Evolutionary conservation across 441 rosid genomes (phyloP).

Genomic region (Pelargonium australe): DNA sequence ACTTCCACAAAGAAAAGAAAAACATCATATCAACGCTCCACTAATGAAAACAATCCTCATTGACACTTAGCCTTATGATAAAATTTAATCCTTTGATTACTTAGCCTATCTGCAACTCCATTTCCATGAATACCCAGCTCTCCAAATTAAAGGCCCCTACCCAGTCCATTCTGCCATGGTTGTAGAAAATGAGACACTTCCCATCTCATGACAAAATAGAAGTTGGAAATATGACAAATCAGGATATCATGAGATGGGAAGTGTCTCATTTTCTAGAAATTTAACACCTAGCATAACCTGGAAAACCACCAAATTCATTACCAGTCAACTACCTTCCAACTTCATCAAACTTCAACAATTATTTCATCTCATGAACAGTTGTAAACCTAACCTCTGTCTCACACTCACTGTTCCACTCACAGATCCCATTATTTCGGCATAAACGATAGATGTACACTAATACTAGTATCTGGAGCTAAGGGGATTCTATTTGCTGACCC

Average conservation of each 20-base stretch:
- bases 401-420: background rate
- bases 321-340: background rate
- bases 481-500: background rate
- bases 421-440: background rate
- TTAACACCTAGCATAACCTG: background rate
- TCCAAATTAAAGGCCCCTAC: constrained; percentile 4
- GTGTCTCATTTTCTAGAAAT: background rate
- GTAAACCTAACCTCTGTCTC: background rate
- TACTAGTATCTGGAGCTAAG: background rate
- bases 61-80: background rate
- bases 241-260: background rate
- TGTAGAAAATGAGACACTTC: constrained; percentile 1
- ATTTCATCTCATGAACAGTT: constrained; percentile 5
- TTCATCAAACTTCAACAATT: background rate
- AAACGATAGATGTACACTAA: background rate
- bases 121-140: constrained; percentile 6
- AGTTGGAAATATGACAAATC: background rate
- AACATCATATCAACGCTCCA: background rate
- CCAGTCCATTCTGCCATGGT: background rate
- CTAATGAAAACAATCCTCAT: background rate
- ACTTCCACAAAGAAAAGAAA: background rate
- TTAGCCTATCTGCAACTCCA: background rate
- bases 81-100: background rate
- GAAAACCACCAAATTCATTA: background rate
- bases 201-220: background rate